Conservation (phyloP, 495 filamentous ascomycete genomes). For the Penicillium odoratum region DNA sequence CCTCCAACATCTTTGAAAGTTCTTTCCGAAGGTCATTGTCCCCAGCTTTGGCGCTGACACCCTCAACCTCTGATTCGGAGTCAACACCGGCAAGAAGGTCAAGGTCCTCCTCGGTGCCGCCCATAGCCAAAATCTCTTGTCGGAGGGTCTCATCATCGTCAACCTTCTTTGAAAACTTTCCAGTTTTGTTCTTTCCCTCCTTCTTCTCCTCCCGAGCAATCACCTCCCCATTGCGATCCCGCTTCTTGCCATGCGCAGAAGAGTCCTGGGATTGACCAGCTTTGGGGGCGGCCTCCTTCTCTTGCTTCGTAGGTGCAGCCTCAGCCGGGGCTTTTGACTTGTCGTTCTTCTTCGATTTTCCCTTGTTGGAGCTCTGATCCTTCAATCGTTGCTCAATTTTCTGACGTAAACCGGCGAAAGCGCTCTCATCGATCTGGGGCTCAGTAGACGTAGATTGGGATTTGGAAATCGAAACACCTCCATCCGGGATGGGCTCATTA, state of each 20-base stretch:
- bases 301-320: conserved; percentile 24
- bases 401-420: conserved; percentile 61
- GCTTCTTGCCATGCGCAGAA: conserved; percentile 45
- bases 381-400: conserved; percentile 61
- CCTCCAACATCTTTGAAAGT: conserved; percentile 44
- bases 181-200: conserved; percentile 26
- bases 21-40: conserved; percentile 45
- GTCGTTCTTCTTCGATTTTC: conserved; percentile 47
- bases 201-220: conserved; percentile 41
- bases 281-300: conserved; percentile 31
- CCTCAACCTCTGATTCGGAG: conserved; percentile 62
- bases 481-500: conserved; percentile 22
- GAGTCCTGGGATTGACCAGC: conserved; percentile 29
- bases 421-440: conserved; percentile 57
- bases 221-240: conserved; percentile 52
- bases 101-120: conserved; percentile 74
- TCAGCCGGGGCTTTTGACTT: conserved; percentile 21
- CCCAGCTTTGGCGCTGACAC: conserved; percentile 26
- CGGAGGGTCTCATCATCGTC: conserved; percentile 48
- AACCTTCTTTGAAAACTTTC: conserved; percentile 22
- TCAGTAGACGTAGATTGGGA: conserved; percentile 29
- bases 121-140: conserved; percentile 73
- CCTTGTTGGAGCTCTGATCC: conserved; percentile 44
- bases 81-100: conserved; percentile 62
- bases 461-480: conserved; percentile 18